Evolutionary conservation across 1,284 basidiomycete species (phyloP).

Genomic region (Fomes fomentarius): DNA sequence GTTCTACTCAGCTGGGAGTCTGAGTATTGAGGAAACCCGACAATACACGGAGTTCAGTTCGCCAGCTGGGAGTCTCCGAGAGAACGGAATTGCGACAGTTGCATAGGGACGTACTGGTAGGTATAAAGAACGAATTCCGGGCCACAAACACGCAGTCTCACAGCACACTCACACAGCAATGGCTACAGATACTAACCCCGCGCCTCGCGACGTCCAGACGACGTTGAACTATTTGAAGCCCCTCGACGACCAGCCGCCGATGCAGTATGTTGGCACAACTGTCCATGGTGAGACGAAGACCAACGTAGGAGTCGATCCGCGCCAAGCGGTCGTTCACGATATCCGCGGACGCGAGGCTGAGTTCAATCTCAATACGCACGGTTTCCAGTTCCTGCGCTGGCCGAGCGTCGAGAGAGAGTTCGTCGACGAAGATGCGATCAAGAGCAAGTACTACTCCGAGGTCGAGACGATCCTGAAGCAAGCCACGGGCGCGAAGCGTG

Average conservation of each 20-base stretch:
- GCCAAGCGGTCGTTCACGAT: slow-evolving; percentile 32
- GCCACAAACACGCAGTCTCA: too few species aligned
- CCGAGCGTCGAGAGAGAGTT: slow-evolving; percentile 44
- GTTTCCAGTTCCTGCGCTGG: slow-evolving; percentile 44
- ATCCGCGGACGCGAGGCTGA: slow-evolving; percentile 37
- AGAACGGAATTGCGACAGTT: too few species aligned
- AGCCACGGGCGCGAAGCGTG: slow-evolving; percentile 37
- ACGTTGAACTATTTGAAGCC: slow-evolving; percentile 30
- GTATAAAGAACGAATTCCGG: too few species aligned
- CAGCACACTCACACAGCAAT: too few species aligned
- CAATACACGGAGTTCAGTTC: too few species aligned
- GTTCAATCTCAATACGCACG: slow-evolving; percentile 42
- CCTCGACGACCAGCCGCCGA: slow-evolving; percentile 29
- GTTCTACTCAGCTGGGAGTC: too few species aligned
- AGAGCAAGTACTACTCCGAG: slow-evolving; percentile 41
- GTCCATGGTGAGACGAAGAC: slow-evolving; percentile 23
- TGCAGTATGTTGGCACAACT: slow-evolving; percentile 32
- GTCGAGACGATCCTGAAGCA: slow-evolving; percentile 44
- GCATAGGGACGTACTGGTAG: too few species aligned
- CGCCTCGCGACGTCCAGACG: slow-evolving; percentile 35
- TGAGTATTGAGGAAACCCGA: too few species aligned
- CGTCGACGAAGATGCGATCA: slow-evolving; percentile 42
- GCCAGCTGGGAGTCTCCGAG: too few species aligned
- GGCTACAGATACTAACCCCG: too few species aligned
- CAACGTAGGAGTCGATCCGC: slow-evolving; percentile 31